Base-by-base conservation (phyloP, 495 filamentous ascomycete species). In the Melanomma pulvis-pyrius region DNA sequence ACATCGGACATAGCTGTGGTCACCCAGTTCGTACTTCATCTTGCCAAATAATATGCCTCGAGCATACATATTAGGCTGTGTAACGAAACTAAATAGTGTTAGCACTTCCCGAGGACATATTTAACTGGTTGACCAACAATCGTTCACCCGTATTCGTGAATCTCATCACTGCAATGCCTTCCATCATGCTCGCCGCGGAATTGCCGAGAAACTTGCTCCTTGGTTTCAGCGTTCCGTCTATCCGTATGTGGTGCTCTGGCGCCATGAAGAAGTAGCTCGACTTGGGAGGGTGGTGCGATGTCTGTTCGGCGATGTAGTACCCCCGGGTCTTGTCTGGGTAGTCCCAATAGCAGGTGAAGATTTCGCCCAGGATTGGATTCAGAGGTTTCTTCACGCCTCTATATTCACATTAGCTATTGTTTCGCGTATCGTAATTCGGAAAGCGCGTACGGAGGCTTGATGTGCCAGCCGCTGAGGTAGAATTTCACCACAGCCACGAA, bases 261-360 rank as follows among this genome's bases (percentile, higher is more conserved):
- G 92, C 92, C 90, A 97, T 96, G 79, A 94, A 99, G 76, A 98
- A 99, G 77, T 99, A 99, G 77, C 91, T 96, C 63, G 93, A 97
- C 75, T 99, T 99, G 1, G 94, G 94, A 22, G 94, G 94, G 73
- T 99, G 94, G 76, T 99, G 94, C 19, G 92, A 99, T 4, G 92
- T 96, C 77, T 99, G 94, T 79, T 99, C 94, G 49, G 94, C 86
- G 63, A 99, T 90, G 78, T 98, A 99, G 78, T 96, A 97, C 67
- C 89, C 94, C 70, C 86, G 87, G 8, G 91, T 94, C 6, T 87
- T 82, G 76, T 96, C 91, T 5, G 88, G 84, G 71, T 96, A 92
- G 57, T 97, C 92, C 94, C 94, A 98, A 75, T 92, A 96, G 76
- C 93, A 92, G 65, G 92, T 96, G 74, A 92, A 97, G 1, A 87